Evolutionary conservation across 2,329 filamentous ascomycete genomes (phyloP), one percentile per base, ranked within the genome.

Genomic region (Lecanicillium sp.): DNA sequence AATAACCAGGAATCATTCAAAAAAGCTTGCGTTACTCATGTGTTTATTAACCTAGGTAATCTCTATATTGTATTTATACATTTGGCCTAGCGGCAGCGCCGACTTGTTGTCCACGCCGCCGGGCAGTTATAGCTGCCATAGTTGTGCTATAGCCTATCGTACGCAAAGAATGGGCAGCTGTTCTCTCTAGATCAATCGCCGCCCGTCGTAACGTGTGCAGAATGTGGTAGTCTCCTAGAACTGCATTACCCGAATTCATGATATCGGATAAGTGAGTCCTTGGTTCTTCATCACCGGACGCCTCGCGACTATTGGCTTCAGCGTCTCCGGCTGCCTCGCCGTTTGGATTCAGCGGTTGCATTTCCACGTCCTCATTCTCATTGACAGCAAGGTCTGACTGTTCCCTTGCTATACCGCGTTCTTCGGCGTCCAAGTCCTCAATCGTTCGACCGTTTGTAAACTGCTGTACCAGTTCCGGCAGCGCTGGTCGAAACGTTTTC

Each of bases 351-450:
- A 67, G 41, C 5, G 62, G 53, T 29, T 62, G 63, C 55, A 73
- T 52, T 47, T 75, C 72, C 15, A 72, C 60, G 30, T 63, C 62
- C n/a, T 60, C 54, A 5, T 54, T 55, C 37, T 62, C 65, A 37
- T 63, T 59, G n/a, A 51, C 41, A 8, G 51, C 47, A 3, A 57
- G 53, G 32, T 58, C 60, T 2, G 62, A 50, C 39, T 54, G 56
- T 42, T 63, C 58, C 40, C 67, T 57, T 29, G 63, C 51, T 7
- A 73, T 58, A 3, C 72, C 74, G 12, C 73, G 65, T 51, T 79
- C 75, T 46, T 77, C 75, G 2, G 70, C 67, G 46, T 78, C 75
- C 37, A 71, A 54, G 45, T 76, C 70, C 48, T 78, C 71, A 35
- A 58, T 37, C 7, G 56, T 58, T 7, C 57, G 56, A 12, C 43